Percentiles rank a stretch among this genome's conserved stretches.
phyloP scores from a whole-genome alignment of 768 basidiomycete genomes.

The Rhodotorula diobovata region DNA sequence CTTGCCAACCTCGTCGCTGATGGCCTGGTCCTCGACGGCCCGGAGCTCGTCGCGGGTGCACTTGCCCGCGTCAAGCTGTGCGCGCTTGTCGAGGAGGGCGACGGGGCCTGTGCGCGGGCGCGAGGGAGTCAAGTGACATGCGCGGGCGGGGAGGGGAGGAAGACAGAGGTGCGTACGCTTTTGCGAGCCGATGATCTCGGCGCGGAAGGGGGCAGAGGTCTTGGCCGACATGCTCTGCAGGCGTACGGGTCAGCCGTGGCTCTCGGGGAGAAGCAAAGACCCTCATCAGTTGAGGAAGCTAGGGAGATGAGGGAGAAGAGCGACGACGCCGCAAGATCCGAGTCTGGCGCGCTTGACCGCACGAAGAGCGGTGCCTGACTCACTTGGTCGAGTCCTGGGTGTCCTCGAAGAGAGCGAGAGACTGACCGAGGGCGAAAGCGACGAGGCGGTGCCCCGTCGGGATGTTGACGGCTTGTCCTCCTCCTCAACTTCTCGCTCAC shows the following conservation, averaged over 20 bases:
- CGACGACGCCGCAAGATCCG: no score
- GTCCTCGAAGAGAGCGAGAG: no score
- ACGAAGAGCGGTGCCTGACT: no score
- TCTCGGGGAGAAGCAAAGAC: no score
- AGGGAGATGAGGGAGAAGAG: no score
- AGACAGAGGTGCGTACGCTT: slow-evolving; percentile 25
- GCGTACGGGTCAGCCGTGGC: background rate
- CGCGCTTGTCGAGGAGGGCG: slow-evolving; percentile 38
- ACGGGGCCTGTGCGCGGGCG: slow-evolving; percentile 19
- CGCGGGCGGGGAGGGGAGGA: background rate
- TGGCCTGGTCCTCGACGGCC: slow-evolving; percentile 40
- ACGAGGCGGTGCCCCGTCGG: no score
- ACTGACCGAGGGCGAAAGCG: background rate
- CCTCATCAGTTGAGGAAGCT: no score
- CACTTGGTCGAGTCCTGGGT: no score
- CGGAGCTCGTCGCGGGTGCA: slow-evolving; percentile 35
- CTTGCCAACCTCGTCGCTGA: slow-evolving; percentile 30
- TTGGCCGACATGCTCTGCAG: background rate
- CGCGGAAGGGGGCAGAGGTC: slow-evolving; percentile 37
- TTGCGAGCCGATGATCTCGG: slow-evolving; percentile 44
- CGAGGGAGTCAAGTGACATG: background rate
- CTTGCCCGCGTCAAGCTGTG: slow-evolving; percentile 32
- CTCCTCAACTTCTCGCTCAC: no score
- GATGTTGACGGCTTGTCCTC: no score
- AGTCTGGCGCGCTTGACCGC: no score